Conservation (phyloP, 1,284 basidiomycete species). For the Pseudomicrostroma phylloplanum region DNA sequence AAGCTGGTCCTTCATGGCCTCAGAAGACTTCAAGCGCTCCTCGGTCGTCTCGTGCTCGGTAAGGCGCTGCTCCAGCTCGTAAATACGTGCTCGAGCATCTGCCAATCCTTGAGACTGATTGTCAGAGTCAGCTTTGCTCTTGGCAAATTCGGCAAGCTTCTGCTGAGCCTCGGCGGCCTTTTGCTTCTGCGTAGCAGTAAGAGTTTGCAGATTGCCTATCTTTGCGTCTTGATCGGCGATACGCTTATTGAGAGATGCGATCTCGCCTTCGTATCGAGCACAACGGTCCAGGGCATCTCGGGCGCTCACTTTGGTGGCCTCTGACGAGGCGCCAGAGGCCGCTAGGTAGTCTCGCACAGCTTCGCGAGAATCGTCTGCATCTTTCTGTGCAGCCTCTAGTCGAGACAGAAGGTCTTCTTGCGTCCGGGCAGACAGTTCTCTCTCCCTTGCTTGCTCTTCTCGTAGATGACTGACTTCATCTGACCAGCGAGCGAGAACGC, state of each 20-base stretch:
- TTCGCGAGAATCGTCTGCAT: slow-evolving; percentile 15
- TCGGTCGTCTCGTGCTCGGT: slow-evolving; percentile 19
- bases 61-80: slow-evolving; percentile 19
- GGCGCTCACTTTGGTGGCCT: slow-evolving; percentile 12
- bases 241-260: slow-evolving; percentile 28
- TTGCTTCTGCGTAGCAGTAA: slow-evolving; percentile 41
- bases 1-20: slow-evolving; percentile 20
- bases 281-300: slow-evolving; percentile 22
- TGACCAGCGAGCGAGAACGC: slow-evolving; percentile 22
- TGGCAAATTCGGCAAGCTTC: slow-evolving; percentile 32
- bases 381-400: slow-evolving; percentile 19
- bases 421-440: slow-evolving; percentile 20
- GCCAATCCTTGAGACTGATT: slow-evolving; percentile 18
- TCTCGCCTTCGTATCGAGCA: slow-evolving; percentile 31
- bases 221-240: slow-evolving; percentile 34
- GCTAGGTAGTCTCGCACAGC: too few species aligned
- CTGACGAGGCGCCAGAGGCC: slow-evolving; percentile 6
- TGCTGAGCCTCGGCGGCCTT: slow-evolving; percentile 36
- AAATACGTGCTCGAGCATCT: slow-evolving; percentile 13
- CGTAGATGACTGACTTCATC: slow-evolving; percentile 20
- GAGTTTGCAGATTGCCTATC: slow-evolving; percentile 30
- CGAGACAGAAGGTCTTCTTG: slow-evolving; percentile 24
- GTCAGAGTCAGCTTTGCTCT: slow-evolving; percentile 30
- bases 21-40: slow-evolving; percentile 17
- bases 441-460: slow-evolving; percentile 20